Evolutionary conservation across 2,329 filamentous ascomycete species (phyloP).

Genomic region (Xylaria sp.): DNA sequence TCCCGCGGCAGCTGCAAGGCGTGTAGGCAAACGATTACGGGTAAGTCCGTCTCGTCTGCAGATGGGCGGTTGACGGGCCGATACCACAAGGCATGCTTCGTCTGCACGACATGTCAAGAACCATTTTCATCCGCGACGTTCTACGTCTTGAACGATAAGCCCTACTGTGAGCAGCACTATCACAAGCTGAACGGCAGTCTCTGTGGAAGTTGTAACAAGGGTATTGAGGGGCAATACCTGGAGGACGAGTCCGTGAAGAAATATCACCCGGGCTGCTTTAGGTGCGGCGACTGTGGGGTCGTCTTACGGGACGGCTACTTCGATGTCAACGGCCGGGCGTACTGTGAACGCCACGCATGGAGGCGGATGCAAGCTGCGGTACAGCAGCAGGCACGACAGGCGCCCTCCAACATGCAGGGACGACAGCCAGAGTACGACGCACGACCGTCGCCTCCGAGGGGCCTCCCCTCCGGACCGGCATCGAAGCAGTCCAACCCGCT

Average conservation of each 20-base stretch:
- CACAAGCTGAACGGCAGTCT: slow-evolving; percentile 88
- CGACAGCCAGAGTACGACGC: slow-evolving; percentile 30
- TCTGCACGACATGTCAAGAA: slow-evolving; percentile 79
- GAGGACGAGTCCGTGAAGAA: slow-evolving; percentile 79
- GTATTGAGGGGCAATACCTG: slow-evolving; percentile 92
- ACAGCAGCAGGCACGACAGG: slow-evolving; percentile 32
- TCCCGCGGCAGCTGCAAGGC: slow-evolving; percentile 81
- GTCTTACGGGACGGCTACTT: slow-evolving; percentile 86
- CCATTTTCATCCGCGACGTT: slow-evolving; percentile 89
- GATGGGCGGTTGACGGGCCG: slow-evolving; percentile 89
- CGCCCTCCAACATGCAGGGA: slow-evolving; percentile 22
- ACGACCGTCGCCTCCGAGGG: slow-evolving; percentile 27
- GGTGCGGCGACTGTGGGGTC: slow-evolving; percentile 75
- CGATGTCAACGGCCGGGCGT: slow-evolving; percentile 77
- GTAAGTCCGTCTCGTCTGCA: slow-evolving; percentile 91
- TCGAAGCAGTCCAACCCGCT: slow-evolving; percentile 24
- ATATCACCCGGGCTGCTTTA: slow-evolving; percentile 86
- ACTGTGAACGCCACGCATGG: slow-evolving; percentile 86
- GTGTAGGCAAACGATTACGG: slow-evolving; percentile 76
- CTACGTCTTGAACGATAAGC: slow-evolving; percentile 84
- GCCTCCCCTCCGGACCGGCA: slow-evolving; percentile 32
- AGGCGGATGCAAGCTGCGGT: slow-evolving; percentile 51
- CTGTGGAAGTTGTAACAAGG: slow-evolving; percentile 76
- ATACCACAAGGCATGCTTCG: slow-evolving; percentile 95
- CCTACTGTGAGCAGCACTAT: slow-evolving; percentile 91